These are phyloP conservation scores for Sclerotiophoma versabilis DNA, from an alignment of 2,329 filamentous ascomycete species.

Conservation along the genomic window DNA sequence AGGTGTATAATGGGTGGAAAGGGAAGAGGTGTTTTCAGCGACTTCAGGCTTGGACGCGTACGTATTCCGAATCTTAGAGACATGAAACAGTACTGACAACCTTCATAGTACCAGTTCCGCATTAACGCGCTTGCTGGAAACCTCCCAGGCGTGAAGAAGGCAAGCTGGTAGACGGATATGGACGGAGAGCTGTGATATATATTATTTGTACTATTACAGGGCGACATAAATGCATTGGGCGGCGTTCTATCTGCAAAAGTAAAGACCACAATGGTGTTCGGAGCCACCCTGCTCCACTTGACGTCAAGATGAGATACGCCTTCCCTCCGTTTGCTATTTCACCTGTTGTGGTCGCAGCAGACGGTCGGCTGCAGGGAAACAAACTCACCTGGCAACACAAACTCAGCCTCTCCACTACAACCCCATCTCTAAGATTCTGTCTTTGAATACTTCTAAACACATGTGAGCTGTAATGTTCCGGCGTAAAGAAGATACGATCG, in stretches of 20 bases:
- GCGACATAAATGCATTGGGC: conserved; percentile 33
- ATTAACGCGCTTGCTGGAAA: conserved; percentile 85
- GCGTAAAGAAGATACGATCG: conserved; percentile 71
- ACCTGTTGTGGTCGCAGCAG: conserved; percentile 22
- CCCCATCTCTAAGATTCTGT: background rate
- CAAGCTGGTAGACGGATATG: conserved; percentile 76
- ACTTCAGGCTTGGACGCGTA: conserved; percentile 92
- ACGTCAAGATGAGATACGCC: conserved; percentile 11
- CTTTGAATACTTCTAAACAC: background rate
- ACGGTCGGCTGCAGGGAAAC: conserved; percentile 5
- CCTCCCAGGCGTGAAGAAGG: conserved; percentile 92
- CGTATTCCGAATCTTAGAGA: conserved; percentile 42
- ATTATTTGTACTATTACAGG: conserved; percentile 36
- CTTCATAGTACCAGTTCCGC: conserved; percentile 85
- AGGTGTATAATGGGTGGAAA: conserved; percentile 92
- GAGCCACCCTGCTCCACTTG: conserved; percentile 2
- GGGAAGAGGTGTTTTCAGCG: conserved; percentile 85
- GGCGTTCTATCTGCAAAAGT: conserved; percentile 33
- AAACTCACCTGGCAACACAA: background rate
- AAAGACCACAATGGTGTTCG: background rate
- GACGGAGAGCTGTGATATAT: conserved; percentile 23
- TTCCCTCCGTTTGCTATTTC: conserved; percentile 25
- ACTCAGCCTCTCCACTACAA: background rate
- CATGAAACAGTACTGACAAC: conserved; percentile 18
- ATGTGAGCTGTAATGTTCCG: conserved; percentile 71